Base-by-base conservation (phyloP, 306 rosid species). In the Mimosa bimucronata region DNA sequence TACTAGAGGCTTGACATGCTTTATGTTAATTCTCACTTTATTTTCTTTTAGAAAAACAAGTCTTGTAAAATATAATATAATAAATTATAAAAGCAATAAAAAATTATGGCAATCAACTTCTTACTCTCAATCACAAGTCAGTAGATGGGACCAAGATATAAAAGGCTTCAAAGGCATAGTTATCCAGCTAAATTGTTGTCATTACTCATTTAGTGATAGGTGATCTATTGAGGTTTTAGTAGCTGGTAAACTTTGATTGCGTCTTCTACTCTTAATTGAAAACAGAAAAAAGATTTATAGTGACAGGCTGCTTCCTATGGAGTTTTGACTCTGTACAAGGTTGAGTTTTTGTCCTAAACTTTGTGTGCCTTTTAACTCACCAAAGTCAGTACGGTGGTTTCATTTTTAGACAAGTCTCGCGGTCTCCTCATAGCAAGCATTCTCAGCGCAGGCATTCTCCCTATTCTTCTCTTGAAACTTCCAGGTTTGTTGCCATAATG, bases 341-440 rank as follows among this genome's bases (percentile, higher is more conserved):
- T 76, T 86, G 91, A 82, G 83, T 86, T 87, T 67, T 71, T 86
- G 84, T 85, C 81, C 83, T 81, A 61, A 83, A 81, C 86, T 84
- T 77, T 71, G 81, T 82, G 62, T 82, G 79, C 84, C 78, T 40
- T 81, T 83, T 84, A 90, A 87, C 97, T 96, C 88, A 91, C 94
- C 87, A 85, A 85, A 88, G 88, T 86, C 84, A 91, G 97, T 90
- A 90, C 90, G 91, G 92, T 93, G 93, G 90, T 93, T 93, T 88
- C 89, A 86, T 93, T 96, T 96, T 90, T 96, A 96, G 99, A 96
- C 99, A 90, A 90, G 92, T 96, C 90, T 96, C 90, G 94, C 90
- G 97, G 98, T 96, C 99, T 83, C 99, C 98, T 70, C 92, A 90
- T 96, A 93, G 97, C 99, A 96, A 96, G 99, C 98, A 90, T 92